Percentiles rank a stretch among this genome's conserved stretches.
Conservation (phyloP, 2,329 filamentous ascomycete species). For the Teratosphaeria pseudoeucalypti region DNA sequence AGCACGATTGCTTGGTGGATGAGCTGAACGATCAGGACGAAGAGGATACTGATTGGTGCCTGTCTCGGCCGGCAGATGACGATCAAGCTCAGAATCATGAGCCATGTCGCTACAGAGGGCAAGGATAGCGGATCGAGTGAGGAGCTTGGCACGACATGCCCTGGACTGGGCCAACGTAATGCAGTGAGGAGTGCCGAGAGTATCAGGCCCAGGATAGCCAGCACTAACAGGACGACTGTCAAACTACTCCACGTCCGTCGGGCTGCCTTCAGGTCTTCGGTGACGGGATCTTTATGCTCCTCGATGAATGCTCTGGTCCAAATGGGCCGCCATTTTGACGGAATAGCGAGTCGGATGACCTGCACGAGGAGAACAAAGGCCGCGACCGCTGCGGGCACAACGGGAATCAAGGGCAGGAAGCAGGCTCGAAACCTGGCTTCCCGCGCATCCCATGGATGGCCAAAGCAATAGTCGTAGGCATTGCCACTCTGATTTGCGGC, state of each 20-base stretch:
- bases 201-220: conserved; percentile 10
- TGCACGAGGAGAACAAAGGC: conserved; percentile 29
- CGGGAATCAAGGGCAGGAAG: conserved; percentile 30
- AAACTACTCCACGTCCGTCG: conserved; percentile 14
- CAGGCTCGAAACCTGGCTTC: conserved; percentile 31
- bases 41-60: conserved; percentile 16
- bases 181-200: conserved; percentile 1
- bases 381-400: conserved; percentile 28
- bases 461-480: conserved; percentile 13
- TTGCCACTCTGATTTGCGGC: not conserved
- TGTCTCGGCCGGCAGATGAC: conserved; percentile 17
- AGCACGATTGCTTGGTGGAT: conserved; percentile 15
- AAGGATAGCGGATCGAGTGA: conserved; percentile 4
- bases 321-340: conserved; percentile 28
- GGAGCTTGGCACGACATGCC: not conserved
- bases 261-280: conserved; percentile 24
- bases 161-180: not conserved
- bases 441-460: conserved; percentile 22
- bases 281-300: conserved; percentile 24
- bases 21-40: conserved; percentile 14
- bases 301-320: conserved; percentile 45
- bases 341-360: conserved; percentile 21
- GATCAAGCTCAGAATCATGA: conserved; percentile 13
- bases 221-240: conserved; percentile 9
- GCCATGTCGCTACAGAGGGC: conserved; percentile 10